These are phyloP conservation scores for Penicillium decumbens DNA, from an alignment of 2,329 filamentous ascomycete species.

Conservation along the genomic window DNA sequence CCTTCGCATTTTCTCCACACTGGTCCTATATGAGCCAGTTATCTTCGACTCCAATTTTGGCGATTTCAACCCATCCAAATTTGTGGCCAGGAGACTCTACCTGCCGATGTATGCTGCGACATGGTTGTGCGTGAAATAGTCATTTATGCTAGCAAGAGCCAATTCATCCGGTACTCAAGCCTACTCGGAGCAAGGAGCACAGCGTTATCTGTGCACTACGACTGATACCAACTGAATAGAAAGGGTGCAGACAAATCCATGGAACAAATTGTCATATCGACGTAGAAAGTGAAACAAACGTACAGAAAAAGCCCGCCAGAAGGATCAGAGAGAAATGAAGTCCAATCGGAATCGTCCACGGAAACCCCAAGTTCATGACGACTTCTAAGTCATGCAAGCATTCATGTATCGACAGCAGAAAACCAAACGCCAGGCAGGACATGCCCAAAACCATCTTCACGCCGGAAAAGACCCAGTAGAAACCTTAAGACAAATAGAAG, in stretches of 20 bases:
- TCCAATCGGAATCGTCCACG: slow-evolving; percentile 1
- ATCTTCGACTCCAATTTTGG: too few species aligned
- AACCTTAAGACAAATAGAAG: slow-evolving; percentile 9
- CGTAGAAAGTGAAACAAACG: slow-evolving; percentile 15
- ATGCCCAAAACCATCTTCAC: slow-evolving; percentile 21
- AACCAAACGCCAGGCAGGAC: slow-evolving; percentile 28
- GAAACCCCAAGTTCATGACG: slow-evolving; percentile 8
- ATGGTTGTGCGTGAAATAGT: slow-evolving; percentile 14
- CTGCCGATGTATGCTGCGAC: slow-evolving; percentile 21
- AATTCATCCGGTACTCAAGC: not conserved
- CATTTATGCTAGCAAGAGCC: not conserved
- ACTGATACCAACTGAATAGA: not conserved
- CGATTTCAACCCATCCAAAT: slow-evolving; percentile 6
- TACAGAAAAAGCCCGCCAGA: slow-evolving; percentile 9
- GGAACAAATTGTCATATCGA: slow-evolving; percentile 20
- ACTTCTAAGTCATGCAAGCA: slow-evolving; percentile 19
- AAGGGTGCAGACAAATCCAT: slow-evolving; percentile 7
- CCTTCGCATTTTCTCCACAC: too few species aligned
- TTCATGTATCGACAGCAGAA: slow-evolving; percentile 12
- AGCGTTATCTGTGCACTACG: not conserved
- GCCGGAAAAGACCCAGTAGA: slow-evolving; percentile 20
- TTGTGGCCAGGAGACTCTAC: slow-evolving; percentile 2
- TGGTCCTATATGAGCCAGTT: too few species aligned
- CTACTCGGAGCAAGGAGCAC: not conserved
- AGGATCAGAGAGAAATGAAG: not conserved